Evolutionary conservation across 371 early-diverging fungal species (phyloP).

Genomic region (Synchytrium microbalum): DNA sequence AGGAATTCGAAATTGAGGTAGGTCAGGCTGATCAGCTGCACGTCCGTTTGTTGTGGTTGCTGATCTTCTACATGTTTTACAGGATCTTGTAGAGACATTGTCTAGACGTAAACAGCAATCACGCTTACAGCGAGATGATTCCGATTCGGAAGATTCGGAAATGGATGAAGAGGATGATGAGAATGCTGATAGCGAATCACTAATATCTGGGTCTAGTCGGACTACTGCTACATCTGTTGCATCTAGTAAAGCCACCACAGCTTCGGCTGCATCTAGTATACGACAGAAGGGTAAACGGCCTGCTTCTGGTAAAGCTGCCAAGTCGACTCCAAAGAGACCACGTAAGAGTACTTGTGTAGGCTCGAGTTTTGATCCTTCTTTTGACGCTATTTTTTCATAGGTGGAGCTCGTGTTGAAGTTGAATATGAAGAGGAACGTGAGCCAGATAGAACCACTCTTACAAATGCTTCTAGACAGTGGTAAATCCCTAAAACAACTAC

Average conservation of each 20-base stretch:
- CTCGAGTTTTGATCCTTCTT: too few relatives aligned
- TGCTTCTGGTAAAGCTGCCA: constrained; percentile 22
- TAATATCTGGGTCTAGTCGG: background rate
- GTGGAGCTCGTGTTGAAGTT: constrained; percentile 23
- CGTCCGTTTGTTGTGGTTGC: too few relatives aligned
- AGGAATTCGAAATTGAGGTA: constrained; percentile 11
- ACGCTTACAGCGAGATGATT: constrained; percentile 32
- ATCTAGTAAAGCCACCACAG: constrained; percentile 13
- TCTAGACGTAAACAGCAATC: background rate
- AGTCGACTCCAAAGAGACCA: constrained; percentile 14
- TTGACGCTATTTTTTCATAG: too few relatives aligned
- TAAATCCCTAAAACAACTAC: background rate
- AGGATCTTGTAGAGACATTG: constrained; percentile 4
- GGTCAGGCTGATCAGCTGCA: too few relatives aligned
- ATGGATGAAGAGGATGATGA: constrained; percentile 22
- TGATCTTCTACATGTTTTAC: constrained; percentile 8
- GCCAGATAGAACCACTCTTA: background rate
- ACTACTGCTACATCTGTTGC: background rate
- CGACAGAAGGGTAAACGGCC: constrained; percentile 14
- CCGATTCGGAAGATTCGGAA: constrained; percentile 29
- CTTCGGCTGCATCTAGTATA: constrained; percentile 6
- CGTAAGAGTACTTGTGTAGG: constrained; percentile 6
- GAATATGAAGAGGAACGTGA: constrained; percentile 35
- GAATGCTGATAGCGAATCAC: constrained; percentile 14
- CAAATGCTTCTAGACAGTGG: background rate